Evolutionary conservation across 2,329 filamentous ascomycete species (phyloP), one percentile per base, ranked within the genome.

Genomic region (Colletotrichum truncatum): DNA sequence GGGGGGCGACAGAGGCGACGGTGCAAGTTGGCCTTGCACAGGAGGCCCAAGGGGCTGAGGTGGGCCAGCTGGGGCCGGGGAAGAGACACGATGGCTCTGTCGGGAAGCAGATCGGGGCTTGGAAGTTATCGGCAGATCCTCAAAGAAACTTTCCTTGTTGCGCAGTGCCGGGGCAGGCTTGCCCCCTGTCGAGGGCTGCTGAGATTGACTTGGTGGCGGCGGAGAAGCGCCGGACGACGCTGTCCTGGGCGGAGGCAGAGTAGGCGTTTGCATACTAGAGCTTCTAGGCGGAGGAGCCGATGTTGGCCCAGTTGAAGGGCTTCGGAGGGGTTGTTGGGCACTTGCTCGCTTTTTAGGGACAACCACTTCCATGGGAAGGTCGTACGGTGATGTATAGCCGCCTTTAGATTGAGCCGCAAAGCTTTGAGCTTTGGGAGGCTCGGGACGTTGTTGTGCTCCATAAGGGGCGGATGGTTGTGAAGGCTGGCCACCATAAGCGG

Each of bases 381-480:
- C 97, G 72, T 98, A 99, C 0, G 96, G 96, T 18, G 95, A 98
- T 51, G 91, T 87, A 75, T 99, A 99, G 7, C 95, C 94, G 60
- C 93, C 93, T 78, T 97, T 98, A 3, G 93, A 83, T 77, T 97
- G 97, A 76, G 95, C 91, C 6, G 87, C 93, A 77, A 97, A 99
- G 77, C 95, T 98, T 75, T 97, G 89, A 1, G 88, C 84, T 77
- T 89, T 89, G 28, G 78, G 77, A 64, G 85, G 71, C 67, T 85
- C 80, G n/a, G 83, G 83, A 11, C 75, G 77, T 1, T 77, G 75
- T 23, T 76, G 74, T 30, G 77, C 73, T 2, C 77, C 79, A 68
- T 81, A 83, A 30, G 76, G 77, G 26, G 76, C 68, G 6, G 73
- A 69, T 14, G 70, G 59, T 14, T 67, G 70, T 16, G 73, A 73